Conservation (phyloP, 2,329 filamentous ascomycete species). For the Madurella mycetomatis region DNA sequence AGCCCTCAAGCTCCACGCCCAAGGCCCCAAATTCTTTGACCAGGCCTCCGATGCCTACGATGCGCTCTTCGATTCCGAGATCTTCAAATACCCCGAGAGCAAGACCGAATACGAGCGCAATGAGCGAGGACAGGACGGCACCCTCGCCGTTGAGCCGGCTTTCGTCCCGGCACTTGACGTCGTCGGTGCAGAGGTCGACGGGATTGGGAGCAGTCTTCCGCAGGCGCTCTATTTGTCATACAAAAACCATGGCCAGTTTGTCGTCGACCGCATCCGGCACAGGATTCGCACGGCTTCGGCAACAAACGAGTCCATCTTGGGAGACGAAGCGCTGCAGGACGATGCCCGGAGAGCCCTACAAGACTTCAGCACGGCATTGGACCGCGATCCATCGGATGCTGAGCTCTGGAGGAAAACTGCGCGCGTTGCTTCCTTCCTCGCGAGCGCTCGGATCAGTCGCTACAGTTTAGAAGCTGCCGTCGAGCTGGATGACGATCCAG, state of each 20-base stretch:
- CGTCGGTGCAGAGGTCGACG: slow-evolving; percentile 62
- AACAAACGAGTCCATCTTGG: slow-evolving; percentile 32
- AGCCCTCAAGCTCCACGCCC: slow-evolving; percentile 85
- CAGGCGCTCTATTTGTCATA: slow-evolving; percentile 90
- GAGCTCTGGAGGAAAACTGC: slow-evolving; percentile 60
- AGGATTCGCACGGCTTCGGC: slow-evolving; percentile 34
- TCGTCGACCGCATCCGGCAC: slow-evolving; percentile 68
- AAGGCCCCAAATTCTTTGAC: slow-evolving; percentile 70
- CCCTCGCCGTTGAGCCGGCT: slow-evolving; percentile 43
- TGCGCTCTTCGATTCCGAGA: slow-evolving; percentile 82
- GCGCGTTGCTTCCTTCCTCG: slow-evolving; percentile 54
- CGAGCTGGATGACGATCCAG: slow-evolving; percentile 63
- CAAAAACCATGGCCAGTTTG: slow-evolving; percentile 92
- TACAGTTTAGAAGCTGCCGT: slow-evolving; percentile 64
- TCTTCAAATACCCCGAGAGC: slow-evolving; percentile 88
- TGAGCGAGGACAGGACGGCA: slow-evolving; percentile 50
- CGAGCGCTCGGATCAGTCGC: slow-evolving; percentile 52
- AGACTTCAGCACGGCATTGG: slow-evolving; percentile 55
- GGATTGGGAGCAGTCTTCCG: slow-evolving; percentile 72
- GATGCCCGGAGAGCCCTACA: slow-evolving; percentile 46
- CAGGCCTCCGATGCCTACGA: slow-evolving; percentile 79
- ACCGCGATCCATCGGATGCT: slow-evolving; percentile 63
- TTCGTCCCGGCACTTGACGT: slow-evolving; percentile 51
- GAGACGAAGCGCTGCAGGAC: slow-evolving; percentile 34
- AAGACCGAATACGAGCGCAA: slow-evolving; percentile 77